Base-by-base conservation (phyloP, 176 grass and related monocot species). In the Eleusine indica region DNA sequence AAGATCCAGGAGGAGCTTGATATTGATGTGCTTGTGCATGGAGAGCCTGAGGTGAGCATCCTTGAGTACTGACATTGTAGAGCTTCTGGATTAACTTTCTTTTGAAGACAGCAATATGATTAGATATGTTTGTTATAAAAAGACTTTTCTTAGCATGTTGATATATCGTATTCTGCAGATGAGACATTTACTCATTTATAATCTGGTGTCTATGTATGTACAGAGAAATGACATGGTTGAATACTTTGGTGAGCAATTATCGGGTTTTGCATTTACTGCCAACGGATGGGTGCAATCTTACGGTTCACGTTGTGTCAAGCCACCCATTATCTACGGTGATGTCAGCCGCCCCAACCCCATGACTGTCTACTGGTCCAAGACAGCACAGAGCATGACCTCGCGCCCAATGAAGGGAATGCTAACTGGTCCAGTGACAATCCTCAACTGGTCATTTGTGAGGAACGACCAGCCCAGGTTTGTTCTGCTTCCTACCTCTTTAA, bases 161-260 rank as follows among this genome's bases (percentile, higher is more conserved):
- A 61, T 62, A 39, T 71, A 42, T 46, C 43, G 4, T 84, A 78
- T 66, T 61, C 39, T 4, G 3, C 30, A 38, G 51, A 61, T 70
- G 69, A 49, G 73, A 47, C 2, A 16, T 77, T 28, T 86, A 52
- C 25, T 66, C 67, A 71, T 86, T 71, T 73, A 29, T 84, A 67
- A 76, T 21, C 51, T 25, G 42, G 53, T 56, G 13, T 21, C 3
- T 68, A 9, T 72, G 35, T 69, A 78, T 85, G 74, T 86, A 79
- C 89, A 98, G 95, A 94, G 92, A 82, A 98, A 98, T 54, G 95
- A 98, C 79, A 98, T 98, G 92, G 95, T 98, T 85, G 95, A 98
- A 79, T 98, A 98, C 88, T 98, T 98, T 0, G 95, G 95, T 49
- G 95, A 98, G 82, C 95, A 98, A 86, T 52, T 98, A 68, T 98